A percentile compares a stretch with the other conserved stretches of the same genome.
Conservation (phyloP, 2,329 filamentous ascomycete species). For the Microcera coccophila region DNA sequence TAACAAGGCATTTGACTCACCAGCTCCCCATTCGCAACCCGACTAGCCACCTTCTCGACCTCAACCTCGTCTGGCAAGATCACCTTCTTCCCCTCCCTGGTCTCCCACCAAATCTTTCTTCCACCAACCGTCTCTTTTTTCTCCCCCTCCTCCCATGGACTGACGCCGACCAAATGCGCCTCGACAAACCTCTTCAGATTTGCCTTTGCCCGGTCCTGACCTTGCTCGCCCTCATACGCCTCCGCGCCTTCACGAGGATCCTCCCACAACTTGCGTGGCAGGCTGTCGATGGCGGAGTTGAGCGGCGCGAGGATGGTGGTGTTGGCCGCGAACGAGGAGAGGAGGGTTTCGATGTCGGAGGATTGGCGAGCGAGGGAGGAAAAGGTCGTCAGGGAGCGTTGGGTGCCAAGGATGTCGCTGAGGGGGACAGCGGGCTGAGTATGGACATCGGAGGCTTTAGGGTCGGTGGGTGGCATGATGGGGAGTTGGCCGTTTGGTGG, state of each 20-base stretch:
- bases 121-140: slow-evolving; percentile 62
- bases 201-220: slow-evolving; percentile 68
- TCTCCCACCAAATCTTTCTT: slow-evolving; percentile 78
- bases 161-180: slow-evolving; percentile 71
- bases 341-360: slow-evolving; percentile 60
- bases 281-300: slow-evolving; percentile 72
- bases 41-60: slow-evolving; percentile 68
- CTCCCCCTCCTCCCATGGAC: slow-evolving; percentile 67
- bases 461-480: slow-evolving; percentile 24
- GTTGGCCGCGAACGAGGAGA: slow-evolving; percentile 63
- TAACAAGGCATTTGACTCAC: slow-evolving; percentile 33
- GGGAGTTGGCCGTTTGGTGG: slow-evolving; percentile 20
- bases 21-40: slow-evolving; percentile 83
- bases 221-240: slow-evolving; percentile 72
- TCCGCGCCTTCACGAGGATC: slow-evolving; percentile 67
- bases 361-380: slow-evolving; percentile 76
- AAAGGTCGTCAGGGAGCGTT: slow-evolving; percentile 79
- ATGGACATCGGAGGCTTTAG: slow-evolving; percentile 12
- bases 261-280: slow-evolving; percentile 87
- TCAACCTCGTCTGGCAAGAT: slow-evolving; percentile 76
- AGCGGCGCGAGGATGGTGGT: slow-evolving; percentile 84
- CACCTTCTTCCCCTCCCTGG: slow-evolving; percentile 62
- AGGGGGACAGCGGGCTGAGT: slow-evolving; percentile 59
- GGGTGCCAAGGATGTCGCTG: slow-evolving; percentile 77
- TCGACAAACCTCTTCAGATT: slow-evolving; percentile 82